Evolutionary conservation across 1,139 yeast species (phyloP).

Genomic region (Blastobotrys niveus): DNA sequence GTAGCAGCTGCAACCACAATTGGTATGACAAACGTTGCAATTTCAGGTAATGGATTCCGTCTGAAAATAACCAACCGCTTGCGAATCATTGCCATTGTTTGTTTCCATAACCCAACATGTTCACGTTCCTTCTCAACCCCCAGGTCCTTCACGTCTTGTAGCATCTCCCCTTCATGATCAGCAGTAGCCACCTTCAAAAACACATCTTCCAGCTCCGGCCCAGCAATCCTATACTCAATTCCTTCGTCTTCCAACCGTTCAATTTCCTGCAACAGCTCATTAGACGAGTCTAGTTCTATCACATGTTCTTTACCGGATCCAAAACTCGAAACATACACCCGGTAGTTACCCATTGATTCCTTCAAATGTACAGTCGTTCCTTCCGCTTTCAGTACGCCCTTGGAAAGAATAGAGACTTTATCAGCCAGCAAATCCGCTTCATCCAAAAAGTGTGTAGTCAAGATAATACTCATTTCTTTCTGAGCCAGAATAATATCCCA

Average conservation of each 20-base stretch:
- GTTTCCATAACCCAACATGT: conserved; percentile 24
- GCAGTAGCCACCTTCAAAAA: conserved; percentile 32
- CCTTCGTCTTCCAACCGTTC: conserved; percentile 23
- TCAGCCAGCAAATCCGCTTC: conserved; percentile 38
- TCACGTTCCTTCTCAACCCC: neutral
- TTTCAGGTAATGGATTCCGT: conserved; percentile 30
- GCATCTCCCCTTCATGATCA: conserved; percentile 29
- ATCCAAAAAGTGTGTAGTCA: conserved; percentile 37
- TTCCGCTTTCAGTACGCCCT: conserved; percentile 30
- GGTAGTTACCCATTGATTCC: conserved; percentile 33
- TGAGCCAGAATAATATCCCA: conserved; percentile 36
- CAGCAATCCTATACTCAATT: conserved; percentile 27
- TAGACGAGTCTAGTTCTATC: conserved; percentile 21
- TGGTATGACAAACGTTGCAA: conserved; percentile 30
- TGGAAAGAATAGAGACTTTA: conserved; percentile 33
- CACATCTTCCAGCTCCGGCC: conserved; percentile 36
- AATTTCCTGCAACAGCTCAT: conserved; percentile 24
- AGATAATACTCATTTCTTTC: conserved; percentile 31
- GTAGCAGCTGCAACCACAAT: conserved; percentile 32
- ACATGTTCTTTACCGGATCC: conserved; percentile 28
- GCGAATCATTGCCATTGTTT: conserved; percentile 30
- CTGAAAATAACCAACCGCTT: conserved; percentile 31
- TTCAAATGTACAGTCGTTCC: conserved; percentile 35
- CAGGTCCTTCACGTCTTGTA: conserved; percentile 3
- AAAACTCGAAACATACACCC: conserved; percentile 24